Base-by-base conservation (phyloP, 179 eudicot species). In the Spergularia azorica region DNA sequence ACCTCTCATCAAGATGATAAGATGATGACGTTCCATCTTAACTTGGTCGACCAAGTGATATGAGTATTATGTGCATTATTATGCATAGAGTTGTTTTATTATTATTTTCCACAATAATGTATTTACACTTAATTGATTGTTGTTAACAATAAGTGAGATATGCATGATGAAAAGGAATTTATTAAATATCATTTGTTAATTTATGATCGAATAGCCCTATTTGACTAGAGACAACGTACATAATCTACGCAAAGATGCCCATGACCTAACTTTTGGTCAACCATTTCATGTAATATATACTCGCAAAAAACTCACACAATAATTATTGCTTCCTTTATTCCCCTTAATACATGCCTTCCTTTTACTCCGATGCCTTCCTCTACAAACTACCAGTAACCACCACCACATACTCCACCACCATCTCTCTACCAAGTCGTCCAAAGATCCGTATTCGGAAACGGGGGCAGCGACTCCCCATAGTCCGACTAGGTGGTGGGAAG, bases 401-500 rank as follows among this genome's bases (percentile, higher is more conserved):
- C 32, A 67, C 65, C 67, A 66, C 66, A 32, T 63, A 61, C 39
- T 10, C 70, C 32, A 51, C 86, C 82, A 61, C 80, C 71, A 39
- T 68, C 79, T 66, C 79, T 65, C 73, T 75, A 76, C 73, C 81
- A 63, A 75, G 10, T 71, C 84, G 84, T 68, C 85, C 84, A 12
- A 77, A 67, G 76, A 72, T 87, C 73, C 68, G 67, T 6, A 80
- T 83, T 0, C 79, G 87, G 39, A 67, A 86, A 75, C 79, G 83
- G 63, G 62, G 77, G 3, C 65, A 36, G 14, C 76, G 80, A 56
- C 78, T 88, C 18, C 87, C 91, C 10, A 67, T 73, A 10, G 83
- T 87, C 70, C 88, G 87, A 12, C 85, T 92, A 9, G 97, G 97
- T 0, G 60, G 62, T 18, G 85, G 81, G 15, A 83, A 79, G 81